Percentiles rank a stretch among this genome's conserved stretches.
Conservation (phyloP, 352 stramenopile species). For the Globisporangium canariense region DNA sequence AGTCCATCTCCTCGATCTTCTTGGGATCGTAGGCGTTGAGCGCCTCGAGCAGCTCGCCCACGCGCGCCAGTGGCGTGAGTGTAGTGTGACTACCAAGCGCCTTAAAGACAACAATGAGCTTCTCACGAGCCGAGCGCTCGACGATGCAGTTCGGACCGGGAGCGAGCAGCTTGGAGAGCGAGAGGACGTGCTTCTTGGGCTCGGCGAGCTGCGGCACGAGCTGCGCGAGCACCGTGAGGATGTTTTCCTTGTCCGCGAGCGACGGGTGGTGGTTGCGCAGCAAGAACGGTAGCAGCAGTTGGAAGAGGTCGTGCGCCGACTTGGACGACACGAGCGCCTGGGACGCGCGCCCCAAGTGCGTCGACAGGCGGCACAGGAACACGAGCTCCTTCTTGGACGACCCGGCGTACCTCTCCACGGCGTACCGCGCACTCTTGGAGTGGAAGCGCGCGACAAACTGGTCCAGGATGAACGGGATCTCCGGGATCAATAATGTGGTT, state of each 20-base stretch:
- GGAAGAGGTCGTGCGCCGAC: slow-evolving; percentile 75
- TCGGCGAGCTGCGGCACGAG: slow-evolving; percentile 75
- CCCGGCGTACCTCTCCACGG: slow-evolving; percentile 67
- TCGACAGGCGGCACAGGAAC: slow-evolving; percentile 76
- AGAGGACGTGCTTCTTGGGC: slow-evolving; percentile 69
- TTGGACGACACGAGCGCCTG: slow-evolving; percentile 11
- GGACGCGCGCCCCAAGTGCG: slow-evolving; percentile 42
- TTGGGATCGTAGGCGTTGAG: slow-evolving; percentile 81
- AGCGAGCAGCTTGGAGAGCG: slow-evolving; percentile 72
- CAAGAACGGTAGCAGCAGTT: slow-evolving; percentile 81
- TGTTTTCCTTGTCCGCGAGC: slow-evolving; percentile 73
- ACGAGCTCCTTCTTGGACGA: slow-evolving; percentile 80
- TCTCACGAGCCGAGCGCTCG: slow-evolving; percentile 51
- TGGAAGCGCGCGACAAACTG: slow-evolving; percentile 84
- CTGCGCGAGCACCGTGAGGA: slow-evolving; percentile 66
- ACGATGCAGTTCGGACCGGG: slow-evolving; percentile 72
- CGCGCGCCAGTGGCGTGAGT: slow-evolving; percentile 30
- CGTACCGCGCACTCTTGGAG: slow-evolving; percentile 73
- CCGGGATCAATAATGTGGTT: slow-evolving; percentile 42
- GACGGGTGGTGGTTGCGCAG: slow-evolving; percentile 80
- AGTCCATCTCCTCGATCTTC: slow-evolving; percentile 83
- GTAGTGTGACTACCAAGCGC: slow-evolving; percentile 48
- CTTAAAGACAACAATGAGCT: slow-evolving; percentile 69
- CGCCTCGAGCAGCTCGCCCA: slow-evolving; percentile 43
- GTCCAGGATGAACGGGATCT: slow-evolving; percentile 75